Evolutionary conservation across 2,329 filamentous ascomycete species (phyloP).

Genomic region (Podosphaera leucotricha): DNA sequence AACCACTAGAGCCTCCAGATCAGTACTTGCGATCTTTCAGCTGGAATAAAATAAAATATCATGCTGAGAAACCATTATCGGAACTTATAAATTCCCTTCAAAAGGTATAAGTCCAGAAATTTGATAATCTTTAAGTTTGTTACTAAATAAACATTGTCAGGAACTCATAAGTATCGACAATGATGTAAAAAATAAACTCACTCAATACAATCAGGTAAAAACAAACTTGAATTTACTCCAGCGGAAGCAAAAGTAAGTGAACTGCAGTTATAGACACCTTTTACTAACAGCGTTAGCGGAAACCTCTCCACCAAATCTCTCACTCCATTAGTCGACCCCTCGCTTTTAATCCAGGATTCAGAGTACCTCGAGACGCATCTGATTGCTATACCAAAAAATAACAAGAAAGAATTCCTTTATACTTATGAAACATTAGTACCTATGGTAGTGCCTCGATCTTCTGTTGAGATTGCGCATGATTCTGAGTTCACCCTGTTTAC

Average conservation of each 20-base stretch:
- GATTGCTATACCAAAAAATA: constrained; percentile 59
- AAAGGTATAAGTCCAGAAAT: constrained; percentile 32
- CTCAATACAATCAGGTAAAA: constrained; percentile 82
- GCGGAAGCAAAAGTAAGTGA: constrained; percentile 58
- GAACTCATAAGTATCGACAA: constrained; percentile 84
- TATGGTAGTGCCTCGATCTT: constrained; percentile 86
- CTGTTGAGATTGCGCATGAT: constrained; percentile 56
- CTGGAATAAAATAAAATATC: constrained; percentile 97
- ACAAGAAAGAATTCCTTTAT: constrained; percentile 70
- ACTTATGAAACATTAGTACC: constrained; percentile 70
- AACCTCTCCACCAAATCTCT: constrained; percentile 90
- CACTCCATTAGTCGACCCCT: constrained; percentile 64
- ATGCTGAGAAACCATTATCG: constrained; percentile 68
- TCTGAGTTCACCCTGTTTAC: constrained; percentile 76
- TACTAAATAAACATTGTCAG: constrained; percentile 21
- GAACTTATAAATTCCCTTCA: constrained; percentile 75
- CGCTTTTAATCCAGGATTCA: constrained; percentile 61
- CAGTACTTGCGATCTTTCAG: constrained; percentile 72
- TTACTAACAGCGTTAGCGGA: constrained; percentile 29
- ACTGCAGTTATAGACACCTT: neutral
- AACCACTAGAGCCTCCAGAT: constrained; percentile 60
- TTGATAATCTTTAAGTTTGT: neutral
- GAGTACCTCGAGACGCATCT: constrained; percentile 96
- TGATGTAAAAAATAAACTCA: constrained; percentile 84
- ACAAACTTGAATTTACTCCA: constrained; percentile 60